Conservation (phyloP, 495 filamentous ascomycete species). For the Aspergillus taichungensis region DNA sequence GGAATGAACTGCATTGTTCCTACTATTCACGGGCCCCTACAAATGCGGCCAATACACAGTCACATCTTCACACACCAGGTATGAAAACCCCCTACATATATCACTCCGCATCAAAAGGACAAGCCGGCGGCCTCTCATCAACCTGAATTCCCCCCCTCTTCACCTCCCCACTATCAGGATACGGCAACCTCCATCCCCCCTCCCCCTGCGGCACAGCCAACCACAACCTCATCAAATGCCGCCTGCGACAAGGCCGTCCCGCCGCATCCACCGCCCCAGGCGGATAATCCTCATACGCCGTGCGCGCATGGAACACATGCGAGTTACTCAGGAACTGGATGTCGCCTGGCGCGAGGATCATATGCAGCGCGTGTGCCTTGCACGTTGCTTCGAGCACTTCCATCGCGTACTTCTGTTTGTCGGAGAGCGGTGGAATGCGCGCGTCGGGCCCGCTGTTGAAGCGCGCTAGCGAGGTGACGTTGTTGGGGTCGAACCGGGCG, state of each 20-base stretch:
- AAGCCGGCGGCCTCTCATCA: constrained; percentile 59
- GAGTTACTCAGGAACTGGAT: constrained; percentile 68
- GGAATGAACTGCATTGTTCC: too few relatives aligned
- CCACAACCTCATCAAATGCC: constrained; percentile 80
- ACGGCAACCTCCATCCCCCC: constrained; percentile 79
- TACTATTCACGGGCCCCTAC: too few relatives aligned
- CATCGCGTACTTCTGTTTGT: constrained; percentile 54
- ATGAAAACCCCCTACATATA: too few relatives aligned
- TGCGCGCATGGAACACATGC: constrained; percentile 62
- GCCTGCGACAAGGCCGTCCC: constrained; percentile 40
- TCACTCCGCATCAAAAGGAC: constrained; percentile 66
- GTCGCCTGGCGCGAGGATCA: constrained; percentile 71
- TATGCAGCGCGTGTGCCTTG: constrained; percentile 56
- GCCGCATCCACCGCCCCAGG: constrained; percentile 14
- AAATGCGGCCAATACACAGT: too few relatives aligned
- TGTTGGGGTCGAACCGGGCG: constrained; percentile 72
- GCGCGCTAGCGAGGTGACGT: constrained; percentile 55
- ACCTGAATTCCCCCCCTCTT: constrained; percentile 86
- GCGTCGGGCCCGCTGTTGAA: constrained; percentile 50
- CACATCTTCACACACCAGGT: too few relatives aligned
- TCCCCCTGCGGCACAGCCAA: constrained; percentile 69
- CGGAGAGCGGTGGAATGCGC: constrained; percentile 56
- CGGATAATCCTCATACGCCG: constrained; percentile 57
- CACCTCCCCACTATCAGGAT: constrained; percentile 69
- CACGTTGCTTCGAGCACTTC: constrained; percentile 62